A percentile compares a stretch with the other conserved stretches of the same genome.
phyloP scores from a whole-genome alignment of 129 eudicot genomes.

The Artemisia annua region DNA sequence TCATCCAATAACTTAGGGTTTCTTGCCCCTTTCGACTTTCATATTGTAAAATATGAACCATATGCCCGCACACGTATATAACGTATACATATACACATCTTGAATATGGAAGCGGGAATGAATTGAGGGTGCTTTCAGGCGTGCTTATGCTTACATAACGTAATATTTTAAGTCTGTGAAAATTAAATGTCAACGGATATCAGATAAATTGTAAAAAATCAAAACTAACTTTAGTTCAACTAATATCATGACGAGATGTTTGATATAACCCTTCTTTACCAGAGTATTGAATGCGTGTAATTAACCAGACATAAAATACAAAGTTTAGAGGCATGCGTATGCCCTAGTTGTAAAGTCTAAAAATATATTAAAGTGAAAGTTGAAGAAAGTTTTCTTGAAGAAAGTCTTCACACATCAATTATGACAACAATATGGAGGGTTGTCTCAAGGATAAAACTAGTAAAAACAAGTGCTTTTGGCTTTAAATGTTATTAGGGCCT shows the following conservation, averaged over 20 bases:
- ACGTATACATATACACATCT: constrained; percentile 3
- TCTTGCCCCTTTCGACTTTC: neutral
- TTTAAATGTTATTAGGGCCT: too few species aligned
- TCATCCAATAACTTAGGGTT: neutral
- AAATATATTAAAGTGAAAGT: neutral
- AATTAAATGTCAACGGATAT: constrained; percentile 22
- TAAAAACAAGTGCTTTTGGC: too few species aligned
- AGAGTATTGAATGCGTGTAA: constrained; percentile 6
- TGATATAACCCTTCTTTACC: constrained; percentile 4
- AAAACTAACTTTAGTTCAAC: constrained; percentile 21
- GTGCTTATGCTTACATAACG: constrained; percentile 30
- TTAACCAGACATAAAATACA: neutral
- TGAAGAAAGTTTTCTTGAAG: too few species aligned
- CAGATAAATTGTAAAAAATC: constrained; percentile 2
- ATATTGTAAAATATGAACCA: neutral
- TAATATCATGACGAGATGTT: constrained; percentile 12
- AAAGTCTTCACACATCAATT: too few species aligned
- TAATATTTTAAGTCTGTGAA: neutral
- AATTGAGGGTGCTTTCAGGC: constrained; percentile 18
- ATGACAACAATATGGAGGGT: too few species aligned
- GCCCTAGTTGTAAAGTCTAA: neutral
- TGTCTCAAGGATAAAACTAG: too few species aligned
- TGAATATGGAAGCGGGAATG: neutral
- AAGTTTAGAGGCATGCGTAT: neutral
- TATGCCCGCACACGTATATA: neutral